Conservation (phyloP, 2,329 filamentous ascomycete species). For the Claviceps africana region DNA sequence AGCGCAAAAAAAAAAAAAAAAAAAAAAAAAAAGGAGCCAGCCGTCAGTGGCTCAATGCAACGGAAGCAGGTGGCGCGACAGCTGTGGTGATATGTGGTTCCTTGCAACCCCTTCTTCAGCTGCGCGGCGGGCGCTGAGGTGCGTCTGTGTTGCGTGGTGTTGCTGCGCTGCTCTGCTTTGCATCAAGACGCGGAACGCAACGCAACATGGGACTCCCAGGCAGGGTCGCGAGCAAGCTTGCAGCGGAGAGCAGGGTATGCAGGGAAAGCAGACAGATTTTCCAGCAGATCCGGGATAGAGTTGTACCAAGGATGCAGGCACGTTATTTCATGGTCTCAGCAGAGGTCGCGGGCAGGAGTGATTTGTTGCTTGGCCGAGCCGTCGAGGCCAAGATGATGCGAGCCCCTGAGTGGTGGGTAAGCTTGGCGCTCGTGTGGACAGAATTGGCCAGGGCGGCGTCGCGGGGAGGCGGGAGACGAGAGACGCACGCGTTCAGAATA, state of each 20-base stretch:
- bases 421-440: slow-evolving; percentile 7
- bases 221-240: not conserved
- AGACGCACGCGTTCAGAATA: not conserved
- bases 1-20: not conserved
- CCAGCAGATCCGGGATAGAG: slow-evolving; percentile 10
- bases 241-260: not conserved
- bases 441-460: slow-evolving; percentile 5
- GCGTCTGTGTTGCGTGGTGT: slow-evolving; percentile 4
- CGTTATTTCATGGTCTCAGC: slow-evolving; percentile 30
- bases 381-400: slow-evolving; percentile 11
- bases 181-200: slow-evolving; percentile 2
- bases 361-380: slow-evolving; percentile 20
- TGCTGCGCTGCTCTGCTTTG: slow-evolving; percentile 3
- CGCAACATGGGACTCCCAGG: slow-evolving; percentile 1
- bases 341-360: slow-evolving; percentile 13
- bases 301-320: slow-evolving; percentile 22
- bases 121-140: slow-evolving; percentile 1
- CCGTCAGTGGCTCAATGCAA: slow-evolving; percentile 1
- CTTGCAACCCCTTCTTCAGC: slow-evolving; percentile 2
- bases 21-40: not conserved
- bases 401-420: slow-evolving; percentile 9
- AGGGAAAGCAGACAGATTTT: slow-evolving; percentile 5
- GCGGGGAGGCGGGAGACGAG: not conserved
- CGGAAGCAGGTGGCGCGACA: slow-evolving; percentile 1
- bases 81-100: not conserved